phyloP scores from a whole-genome alignment of 441 rosid species.

The Melastoma candidum region DNA sequence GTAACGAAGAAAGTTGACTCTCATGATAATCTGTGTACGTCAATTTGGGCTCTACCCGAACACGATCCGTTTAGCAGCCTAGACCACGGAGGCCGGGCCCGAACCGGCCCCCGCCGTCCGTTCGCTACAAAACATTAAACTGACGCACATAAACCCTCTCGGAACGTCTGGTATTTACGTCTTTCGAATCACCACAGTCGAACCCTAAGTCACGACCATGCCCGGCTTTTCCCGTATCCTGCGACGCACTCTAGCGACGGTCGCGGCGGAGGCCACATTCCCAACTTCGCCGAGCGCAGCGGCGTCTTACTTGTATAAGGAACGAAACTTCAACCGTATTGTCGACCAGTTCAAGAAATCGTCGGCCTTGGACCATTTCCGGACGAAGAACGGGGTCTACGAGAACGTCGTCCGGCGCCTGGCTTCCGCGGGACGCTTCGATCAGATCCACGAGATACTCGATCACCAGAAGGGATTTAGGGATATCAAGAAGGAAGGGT shows the following conservation, averaged over 20 bases:
- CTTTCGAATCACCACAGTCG: too few relatives aligned
- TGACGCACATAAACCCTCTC: too few relatives aligned
- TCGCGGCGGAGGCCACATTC: slow-evolving; percentile 15
- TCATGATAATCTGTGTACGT: too few relatives aligned
- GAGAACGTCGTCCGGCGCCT: slow-evolving; percentile 17
- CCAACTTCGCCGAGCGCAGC: slow-evolving; percentile 8
- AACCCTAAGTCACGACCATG: slow-evolving; percentile 16
- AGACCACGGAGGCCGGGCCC: too few relatives aligned
- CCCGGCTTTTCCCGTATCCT: slow-evolving; percentile 24
- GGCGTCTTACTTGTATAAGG: slow-evolving; percentile 22
- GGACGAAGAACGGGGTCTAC: slow-evolving; percentile 12
- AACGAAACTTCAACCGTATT: slow-evolving; percentile 36
- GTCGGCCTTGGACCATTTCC: slow-evolving; percentile 14
- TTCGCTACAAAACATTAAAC: too few relatives aligned
- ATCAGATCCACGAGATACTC: slow-evolving; percentile 10
- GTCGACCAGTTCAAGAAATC: slow-evolving; percentile 46
- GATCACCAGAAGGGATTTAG: slow-evolving; percentile 17
- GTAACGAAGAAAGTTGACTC: too few relatives aligned
- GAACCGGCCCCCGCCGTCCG: too few relatives aligned
- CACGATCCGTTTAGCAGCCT: too few relatives aligned
- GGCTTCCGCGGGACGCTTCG: slow-evolving; percentile 14
- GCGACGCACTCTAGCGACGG: slow-evolving; percentile 18
- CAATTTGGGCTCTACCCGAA: too few relatives aligned
- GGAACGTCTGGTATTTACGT: too few relatives aligned
- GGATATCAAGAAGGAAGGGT: slow-evolving; percentile 15